Evolutionary conservation across 2,329 filamentous ascomycete species (phyloP), one percentile per base, ranked within the genome.

Genomic region (Microcyclospora pomicola): DNA sequence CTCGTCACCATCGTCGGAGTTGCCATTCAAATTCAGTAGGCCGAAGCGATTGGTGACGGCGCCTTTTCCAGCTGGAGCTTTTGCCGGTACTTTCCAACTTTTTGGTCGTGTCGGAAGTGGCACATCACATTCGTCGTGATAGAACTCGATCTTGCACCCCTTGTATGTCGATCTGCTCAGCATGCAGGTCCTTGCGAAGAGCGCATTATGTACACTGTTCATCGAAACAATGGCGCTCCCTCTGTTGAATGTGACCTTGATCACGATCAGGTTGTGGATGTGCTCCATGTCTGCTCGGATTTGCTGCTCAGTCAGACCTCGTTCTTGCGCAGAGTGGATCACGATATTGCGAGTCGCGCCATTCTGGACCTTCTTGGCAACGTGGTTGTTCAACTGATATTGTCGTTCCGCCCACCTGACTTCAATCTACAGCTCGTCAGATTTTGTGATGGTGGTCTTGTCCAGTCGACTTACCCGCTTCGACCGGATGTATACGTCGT

Each of bases 101-200:
- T 47, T 57, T 31, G 65, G 37, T 13, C 42, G 46, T 11, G 38
- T 34, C 2, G 53, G 62, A 34, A 80, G 56, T 1, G 77, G 68
- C 39, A 71, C 68, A 29, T 73, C 72, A 52, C 84, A 92, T 48
- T 87, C 81, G 49, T 92, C 84, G 0, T 64, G 58, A 43, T 69
- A 75, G 69, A 77, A 88, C 11, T 79, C 74, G 47, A 92, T 80
- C 44, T 69, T 77, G 42, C 69, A 75, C 15, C 72, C 69, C 52
- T 78, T 83, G 63, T 91, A 92, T 24, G 68, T 69, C 11, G 72
- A 74, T 40, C 61, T 58, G 39, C 61, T 67, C 72, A 80, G 77
- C 79, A 92, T 82, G 61, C 83, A 91, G 9, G 73, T 82, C 13
- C 75, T 72, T 7, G 83, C 82, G 58, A 79, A 83, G 37, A 84